Evolutionary conservation across 73 alveolate genomes (phyloP), one percentile per base, ranked within the genome.

Genomic region (Paramecium caudatum): DNA sequence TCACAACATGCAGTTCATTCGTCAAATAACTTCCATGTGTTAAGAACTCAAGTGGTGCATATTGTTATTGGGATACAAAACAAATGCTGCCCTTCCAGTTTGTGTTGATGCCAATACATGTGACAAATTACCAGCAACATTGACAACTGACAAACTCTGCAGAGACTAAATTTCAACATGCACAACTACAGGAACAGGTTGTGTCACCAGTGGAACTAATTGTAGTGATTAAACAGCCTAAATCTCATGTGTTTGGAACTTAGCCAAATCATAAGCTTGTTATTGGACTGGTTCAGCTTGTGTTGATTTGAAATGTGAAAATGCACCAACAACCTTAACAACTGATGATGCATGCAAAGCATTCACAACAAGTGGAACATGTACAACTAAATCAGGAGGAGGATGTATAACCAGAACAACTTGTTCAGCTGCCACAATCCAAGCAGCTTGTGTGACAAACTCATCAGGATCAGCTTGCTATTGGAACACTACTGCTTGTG

Each of bases 181-280:
- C 8, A 49, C 70, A 16, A 49, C 70, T 21, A 49, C 70, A 0
- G 70, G 70, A 17, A 36, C 39, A 12, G 70, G 70, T 21, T 70
- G 87, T 70, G 63, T 70, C 6, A 43, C 17, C 7, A 74, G 88
- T 37, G 88, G 88, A 74, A 45, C 49, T 65, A 33, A 30, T 5
- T 65, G 83, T 43, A 65, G 83, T 5, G 83, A 65, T 65, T 65
- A 65, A 36, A 32, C 25, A 65, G 27, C 17, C 16, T 46, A 65
- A 30, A 33, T 33, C 34, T 16, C 27, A 36, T 65, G 83, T 65
- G 83, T 65, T 65, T 65, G 83, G 83, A 65, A 65, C 34, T 32
- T 32, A 36, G 16, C 34, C 7, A 33, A 9, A 65, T 25, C 55
- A 3, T 25, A 36, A 9, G 15, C 47, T 55, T 55, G 80, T 9